Evolutionary conservation across 352 stramenopile species (phyloP).

Genomic region (Phytopythium boreale): DNA sequence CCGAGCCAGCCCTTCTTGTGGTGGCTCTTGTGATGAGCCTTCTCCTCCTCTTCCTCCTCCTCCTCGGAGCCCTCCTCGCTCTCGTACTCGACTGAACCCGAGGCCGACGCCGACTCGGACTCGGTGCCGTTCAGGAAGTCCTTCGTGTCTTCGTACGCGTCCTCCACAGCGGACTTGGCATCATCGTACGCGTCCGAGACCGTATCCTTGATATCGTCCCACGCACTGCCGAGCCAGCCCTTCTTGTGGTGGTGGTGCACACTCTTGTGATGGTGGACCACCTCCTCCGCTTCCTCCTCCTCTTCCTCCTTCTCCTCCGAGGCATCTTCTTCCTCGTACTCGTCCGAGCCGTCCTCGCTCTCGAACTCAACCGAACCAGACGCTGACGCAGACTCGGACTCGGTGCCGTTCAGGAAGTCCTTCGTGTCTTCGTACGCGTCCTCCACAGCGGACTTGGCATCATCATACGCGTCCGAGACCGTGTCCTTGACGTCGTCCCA

Average conservation of each 20-base stretch:
- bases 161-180: constrained; percentile 14
- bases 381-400: constrained; percentile 15
- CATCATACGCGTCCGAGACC: constrained; percentile 19
- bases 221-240: constrained; percentile 17
- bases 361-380: constrained; percentile 18
- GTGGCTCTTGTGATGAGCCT: constrained; percentile 19
- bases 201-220: constrained; percentile 23
- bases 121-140: constrained; percentile 24
- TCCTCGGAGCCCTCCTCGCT: constrained; percentile 19
- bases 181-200: constrained; percentile 21
- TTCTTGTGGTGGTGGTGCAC: constrained; percentile 15
- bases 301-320: constrained; percentile 25
- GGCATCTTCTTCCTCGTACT: constrained; percentile 16
- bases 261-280: constrained; percentile 9
- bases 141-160: constrained; percentile 20
- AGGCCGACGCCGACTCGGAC: constrained; percentile 14
- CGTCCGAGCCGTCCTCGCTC: constrained; percentile 24
- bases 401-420: constrained; percentile 22
- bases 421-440: constrained; percentile 19
- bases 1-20: constrained; percentile 23
- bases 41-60: constrained; percentile 13
- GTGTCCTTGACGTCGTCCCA: constrained; percentile 24
- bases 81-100: constrained; percentile 16
- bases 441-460: constrained; percentile 15
- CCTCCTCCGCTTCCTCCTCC: constrained; percentile 12